phyloP scores from a whole-genome alignment of 2,329 filamentous ascomycete genomes.

The Westerdykella ornata region DNA sequence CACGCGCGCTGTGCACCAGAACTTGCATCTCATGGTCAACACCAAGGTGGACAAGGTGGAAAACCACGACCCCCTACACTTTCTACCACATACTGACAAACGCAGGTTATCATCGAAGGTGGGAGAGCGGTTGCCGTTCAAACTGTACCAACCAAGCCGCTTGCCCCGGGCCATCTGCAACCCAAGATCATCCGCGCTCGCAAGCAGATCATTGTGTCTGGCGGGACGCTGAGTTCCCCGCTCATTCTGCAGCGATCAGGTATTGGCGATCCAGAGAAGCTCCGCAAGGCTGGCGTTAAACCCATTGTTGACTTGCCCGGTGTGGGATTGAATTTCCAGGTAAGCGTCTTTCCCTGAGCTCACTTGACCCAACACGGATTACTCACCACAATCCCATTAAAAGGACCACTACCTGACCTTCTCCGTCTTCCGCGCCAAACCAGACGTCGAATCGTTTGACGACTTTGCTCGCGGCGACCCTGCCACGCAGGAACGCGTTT shows the following conservation, averaged over 20 bases:
- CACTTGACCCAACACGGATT: not conserved
- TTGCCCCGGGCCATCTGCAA: slow-evolving; percentile 49
- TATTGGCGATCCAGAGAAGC: slow-evolving; percentile 65
- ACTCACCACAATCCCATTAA: not conserved
- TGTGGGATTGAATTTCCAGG: slow-evolving; percentile 68
- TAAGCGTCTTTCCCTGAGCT: slow-evolving; percentile 5
- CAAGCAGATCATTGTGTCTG: slow-evolving; percentile 67
- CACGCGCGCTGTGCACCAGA: slow-evolving; percentile 62
- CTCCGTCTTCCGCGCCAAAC: slow-evolving; percentile 64
- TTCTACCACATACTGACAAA: not conserved
- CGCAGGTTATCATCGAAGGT: slow-evolving; percentile 59
- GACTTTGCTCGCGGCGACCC: slow-evolving; percentile 71
- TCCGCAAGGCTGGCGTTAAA: slow-evolving; percentile 61
- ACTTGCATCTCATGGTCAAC: slow-evolving; percentile 66
- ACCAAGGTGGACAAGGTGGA: slow-evolving; percentile 64
- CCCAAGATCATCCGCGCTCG: slow-evolving; percentile 58
- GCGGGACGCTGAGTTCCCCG: slow-evolving; percentile 66
- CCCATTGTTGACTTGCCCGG: slow-evolving; percentile 64
- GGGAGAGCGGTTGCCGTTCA: slow-evolving; percentile 65
- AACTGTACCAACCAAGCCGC: slow-evolving; percentile 63
- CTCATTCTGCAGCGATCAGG: slow-evolving; percentile 70
- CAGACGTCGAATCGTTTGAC: slow-evolving; percentile 70
- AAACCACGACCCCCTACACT: not conserved
- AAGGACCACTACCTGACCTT: slow-evolving; percentile 50
- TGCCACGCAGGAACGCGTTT: slow-evolving; percentile 65